phyloP scores from a whole-genome alignment of 148 eudicot genomes.

The Rhododendron vialii region DNA sequence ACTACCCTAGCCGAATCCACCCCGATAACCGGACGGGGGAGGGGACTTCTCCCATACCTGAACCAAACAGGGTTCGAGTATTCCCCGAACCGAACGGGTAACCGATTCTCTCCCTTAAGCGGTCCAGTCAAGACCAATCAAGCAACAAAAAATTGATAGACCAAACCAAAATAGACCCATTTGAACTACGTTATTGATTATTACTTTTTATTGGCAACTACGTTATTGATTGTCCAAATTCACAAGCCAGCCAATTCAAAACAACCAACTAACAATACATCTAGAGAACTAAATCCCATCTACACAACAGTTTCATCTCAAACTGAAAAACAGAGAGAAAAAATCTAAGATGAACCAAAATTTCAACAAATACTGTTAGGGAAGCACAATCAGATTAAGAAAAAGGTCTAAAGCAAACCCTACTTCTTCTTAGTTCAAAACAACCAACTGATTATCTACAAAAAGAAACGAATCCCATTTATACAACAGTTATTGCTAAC shows the following conservation, averaged over 20 bases:
- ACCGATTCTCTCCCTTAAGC: no score
- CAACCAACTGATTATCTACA: no score
- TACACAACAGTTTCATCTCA: background rate
- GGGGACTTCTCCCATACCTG: background rate
- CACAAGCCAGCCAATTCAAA: background rate
- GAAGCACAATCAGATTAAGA: no score
- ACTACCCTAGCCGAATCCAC: background rate
- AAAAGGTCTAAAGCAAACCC: no score
- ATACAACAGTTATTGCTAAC: no score
- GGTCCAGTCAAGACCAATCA: background rate
- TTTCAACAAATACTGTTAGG: no score
- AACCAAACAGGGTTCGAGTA: background rate
- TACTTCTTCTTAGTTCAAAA: no score
- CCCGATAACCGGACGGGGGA: background rate
- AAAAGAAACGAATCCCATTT: background rate
- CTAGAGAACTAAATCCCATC: background rate
- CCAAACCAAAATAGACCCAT: background rate
- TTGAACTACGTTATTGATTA: background rate
- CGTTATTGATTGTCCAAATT: background rate
- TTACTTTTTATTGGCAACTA: background rate
- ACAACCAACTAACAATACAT: background rate
- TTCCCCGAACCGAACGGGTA: background rate
- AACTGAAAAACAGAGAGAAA: background rate
- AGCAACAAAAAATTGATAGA: background rate
- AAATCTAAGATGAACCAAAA: background rate